phyloP scores from a whole-genome alignment of 768 basidiomycete genomes.

The Naganishia antarctica region DNA sequence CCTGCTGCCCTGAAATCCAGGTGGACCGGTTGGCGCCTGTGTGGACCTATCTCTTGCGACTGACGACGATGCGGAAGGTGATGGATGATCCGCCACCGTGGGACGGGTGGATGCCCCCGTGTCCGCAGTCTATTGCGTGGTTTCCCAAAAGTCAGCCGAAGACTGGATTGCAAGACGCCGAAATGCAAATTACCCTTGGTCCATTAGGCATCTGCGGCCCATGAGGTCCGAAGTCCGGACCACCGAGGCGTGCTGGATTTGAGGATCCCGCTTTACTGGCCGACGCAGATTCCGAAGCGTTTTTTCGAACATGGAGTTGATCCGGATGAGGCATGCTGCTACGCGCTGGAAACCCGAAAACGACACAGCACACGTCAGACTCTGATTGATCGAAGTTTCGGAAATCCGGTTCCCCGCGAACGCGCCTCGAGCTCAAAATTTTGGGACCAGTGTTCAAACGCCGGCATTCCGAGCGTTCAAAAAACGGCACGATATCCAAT shows the following conservation, averaged over 20 bases:
- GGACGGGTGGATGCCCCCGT: not conserved
- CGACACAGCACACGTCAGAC: slow-evolving; percentile 20
- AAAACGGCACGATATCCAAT: not conserved
- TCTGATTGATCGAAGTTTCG: not conserved
- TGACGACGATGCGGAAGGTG: not conserved
- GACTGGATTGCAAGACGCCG: too few species aligned
- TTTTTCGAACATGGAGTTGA: not conserved
- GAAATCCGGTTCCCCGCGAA: not conserved
- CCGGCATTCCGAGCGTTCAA: not conserved
- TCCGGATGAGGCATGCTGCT: slow-evolving; percentile 2
- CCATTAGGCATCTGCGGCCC: too few species aligned
- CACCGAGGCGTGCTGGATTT: not conserved
- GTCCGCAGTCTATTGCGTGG: not conserved
- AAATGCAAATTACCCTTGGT: too few species aligned
- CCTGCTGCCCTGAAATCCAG: not conserved
- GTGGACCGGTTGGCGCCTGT: not conserved
- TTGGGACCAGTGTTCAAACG: not conserved
- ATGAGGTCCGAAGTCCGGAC: not conserved
- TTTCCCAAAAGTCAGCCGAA: too few species aligned
- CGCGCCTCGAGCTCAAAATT: not conserved
- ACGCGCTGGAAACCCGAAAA: slow-evolving; percentile 10
- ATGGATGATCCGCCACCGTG: not conserved
- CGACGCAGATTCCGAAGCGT: not conserved
- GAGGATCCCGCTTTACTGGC: not conserved
- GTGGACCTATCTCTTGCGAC: not conserved